Conservation (phyloP, 2,329 filamentous ascomycete species). For the Stemphylium vesicarium region DNA sequence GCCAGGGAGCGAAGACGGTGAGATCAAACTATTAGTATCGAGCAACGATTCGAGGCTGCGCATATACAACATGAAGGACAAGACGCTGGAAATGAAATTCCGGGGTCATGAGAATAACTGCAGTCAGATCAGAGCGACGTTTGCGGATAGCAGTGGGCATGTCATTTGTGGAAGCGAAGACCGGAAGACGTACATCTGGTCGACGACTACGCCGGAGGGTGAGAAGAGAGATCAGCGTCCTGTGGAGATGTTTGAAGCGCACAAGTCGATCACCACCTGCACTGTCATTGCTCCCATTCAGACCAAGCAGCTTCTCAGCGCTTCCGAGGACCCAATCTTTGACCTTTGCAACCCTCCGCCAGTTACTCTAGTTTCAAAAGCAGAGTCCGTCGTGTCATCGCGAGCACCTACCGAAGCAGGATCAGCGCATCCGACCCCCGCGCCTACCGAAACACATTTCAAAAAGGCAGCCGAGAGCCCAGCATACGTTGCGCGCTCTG, state of each 20-base stretch:
- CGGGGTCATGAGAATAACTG: constrained; percentile 88
- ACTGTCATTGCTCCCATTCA: constrained; percentile 82
- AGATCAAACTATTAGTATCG: constrained; percentile 84
- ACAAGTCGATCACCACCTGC: constrained; percentile 86
- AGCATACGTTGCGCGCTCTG: constrained; percentile 75
- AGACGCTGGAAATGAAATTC: constrained; percentile 85
- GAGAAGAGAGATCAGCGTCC: constrained; percentile 80
- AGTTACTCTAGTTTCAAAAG: constrained; percentile 77
- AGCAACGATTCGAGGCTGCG: constrained; percentile 94
- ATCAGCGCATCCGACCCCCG: constrained; percentile 41
- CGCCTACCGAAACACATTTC: constrained; percentile 44
- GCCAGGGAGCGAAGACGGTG: constrained; percentile 63
- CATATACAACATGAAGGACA: constrained; percentile 86
- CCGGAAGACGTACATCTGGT: constrained; percentile 89
- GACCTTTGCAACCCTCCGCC: constrained; percentile 96
- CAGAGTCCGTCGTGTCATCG: constrained; percentile 65
- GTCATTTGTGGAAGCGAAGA: constrained; percentile 95
- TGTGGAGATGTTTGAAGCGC: constrained; percentile 88
- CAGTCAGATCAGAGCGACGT: constrained; percentile 87
- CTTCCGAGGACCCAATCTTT: constrained; percentile 90
- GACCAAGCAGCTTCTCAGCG: constrained; percentile 77
- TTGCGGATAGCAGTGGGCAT: constrained; percentile 85
- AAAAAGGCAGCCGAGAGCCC: constrained; percentile 68
- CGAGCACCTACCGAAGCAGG: constrained; percentile 54
- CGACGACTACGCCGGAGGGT: constrained; percentile 63